Evolutionary conservation across 257 asterid species (phyloP).

Genomic region (Echium plantagineum): DNA sequence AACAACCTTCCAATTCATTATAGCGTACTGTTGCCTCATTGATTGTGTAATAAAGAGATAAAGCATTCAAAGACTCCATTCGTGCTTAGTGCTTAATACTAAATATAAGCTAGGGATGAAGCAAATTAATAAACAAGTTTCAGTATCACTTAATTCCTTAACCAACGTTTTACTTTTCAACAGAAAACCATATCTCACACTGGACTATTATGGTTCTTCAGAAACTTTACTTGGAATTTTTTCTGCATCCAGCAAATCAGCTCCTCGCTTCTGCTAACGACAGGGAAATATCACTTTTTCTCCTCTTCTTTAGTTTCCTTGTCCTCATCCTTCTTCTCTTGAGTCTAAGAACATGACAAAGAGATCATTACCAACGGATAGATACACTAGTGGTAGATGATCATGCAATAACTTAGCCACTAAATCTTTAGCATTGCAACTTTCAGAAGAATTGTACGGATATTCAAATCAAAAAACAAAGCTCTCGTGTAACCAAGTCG

Average conservation of each 20-base stretch:
- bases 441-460: too few species aligned
- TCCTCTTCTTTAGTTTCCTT: slow-evolving; percentile 58
- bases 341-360: slow-evolving; percentile 6
- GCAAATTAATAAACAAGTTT: neutral
- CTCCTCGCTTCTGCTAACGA: neutral
- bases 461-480: neutral
- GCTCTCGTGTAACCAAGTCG: neutral
- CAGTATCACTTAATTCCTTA: neutral
- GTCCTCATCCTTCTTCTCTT: slow-evolving; percentile 54
- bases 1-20: too few species aligned
- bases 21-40: too few species aligned
- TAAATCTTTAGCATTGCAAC: neutral
- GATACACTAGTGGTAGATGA: neutral
- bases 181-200: neutral
- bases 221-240: neutral
- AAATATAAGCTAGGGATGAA: neutral
- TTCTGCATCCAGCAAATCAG: neutral
- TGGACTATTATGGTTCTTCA: neutral
- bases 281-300: slow-evolving; percentile 35
- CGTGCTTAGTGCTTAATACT: neutral
- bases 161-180: neutral
- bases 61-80: too few species aligned
- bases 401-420: too few species aligned
- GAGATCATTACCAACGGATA: neutral
- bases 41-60: too few species aligned